These are phyloP conservation scores for Cordyceps farinosa DNA, from an alignment of 2,329 filamentous ascomycete genomes.

Conservation along the genomic window DNA sequence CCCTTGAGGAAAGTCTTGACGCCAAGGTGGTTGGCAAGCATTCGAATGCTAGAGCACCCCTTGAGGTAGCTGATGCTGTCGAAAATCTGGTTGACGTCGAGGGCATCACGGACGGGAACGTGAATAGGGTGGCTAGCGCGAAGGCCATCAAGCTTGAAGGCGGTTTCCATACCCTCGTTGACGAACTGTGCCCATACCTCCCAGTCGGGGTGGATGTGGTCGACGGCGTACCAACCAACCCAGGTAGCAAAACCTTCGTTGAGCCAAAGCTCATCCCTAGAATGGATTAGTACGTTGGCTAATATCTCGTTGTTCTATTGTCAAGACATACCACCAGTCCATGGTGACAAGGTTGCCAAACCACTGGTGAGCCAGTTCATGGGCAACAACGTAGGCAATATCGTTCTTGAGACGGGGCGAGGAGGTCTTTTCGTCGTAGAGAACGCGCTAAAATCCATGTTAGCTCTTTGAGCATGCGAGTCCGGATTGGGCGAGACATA, in stretches of 20 bases:
- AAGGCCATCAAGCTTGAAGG: constrained; percentile 84
- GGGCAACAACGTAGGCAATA: constrained; percentile 95
- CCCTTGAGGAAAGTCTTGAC: constrained; percentile 86
- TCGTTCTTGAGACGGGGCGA: constrained; percentile 89
- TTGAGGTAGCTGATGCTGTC: constrained; percentile 96
- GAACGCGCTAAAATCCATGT: constrained; percentile 55
- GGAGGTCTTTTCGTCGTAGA: constrained; percentile 92
- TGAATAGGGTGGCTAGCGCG: constrained; percentile 94
- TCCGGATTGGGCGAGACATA: background rate
- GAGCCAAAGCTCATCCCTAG: constrained; percentile 74
- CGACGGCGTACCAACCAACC: constrained; percentile 92
- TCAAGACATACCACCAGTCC: constrained; percentile 70
- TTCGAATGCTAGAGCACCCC: constrained; percentile 92
- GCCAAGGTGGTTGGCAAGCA: constrained; percentile 88
- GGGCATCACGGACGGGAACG: constrained; percentile 86
- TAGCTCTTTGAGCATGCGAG: background rate
- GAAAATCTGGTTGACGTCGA: constrained; percentile 97
- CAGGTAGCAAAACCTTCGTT: constrained; percentile 98
- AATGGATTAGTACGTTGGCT: background rate
- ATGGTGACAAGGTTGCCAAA: constrained; percentile 94
- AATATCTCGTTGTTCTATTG: no score
- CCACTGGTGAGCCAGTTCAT: constrained; percentile 96
- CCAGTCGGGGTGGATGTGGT: constrained; percentile 94
- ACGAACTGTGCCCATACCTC: constrained; percentile 98
- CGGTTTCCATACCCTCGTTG: constrained; percentile 88